A percentile compares a stretch with the other conserved stretches of the same genome.
Evolutionary conservation across 192 early-diverging fungal species (phyloP).

Genomic region (Backusella liffmaniae): DNA sequence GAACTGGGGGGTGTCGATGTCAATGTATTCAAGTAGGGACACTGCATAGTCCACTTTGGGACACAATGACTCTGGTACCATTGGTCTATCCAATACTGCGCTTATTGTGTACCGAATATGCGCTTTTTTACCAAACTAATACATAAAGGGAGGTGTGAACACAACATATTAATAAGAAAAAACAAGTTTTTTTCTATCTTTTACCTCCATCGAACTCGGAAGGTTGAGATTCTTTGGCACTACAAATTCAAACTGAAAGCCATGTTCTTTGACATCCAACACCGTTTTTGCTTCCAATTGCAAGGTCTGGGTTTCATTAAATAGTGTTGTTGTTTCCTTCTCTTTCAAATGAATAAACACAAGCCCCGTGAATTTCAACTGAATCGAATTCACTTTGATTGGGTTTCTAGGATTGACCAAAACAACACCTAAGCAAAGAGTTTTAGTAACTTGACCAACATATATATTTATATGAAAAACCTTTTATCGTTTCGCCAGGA

Average conservation of each 20-base stretch:
- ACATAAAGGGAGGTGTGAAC: background rate
- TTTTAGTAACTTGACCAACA: background rate
- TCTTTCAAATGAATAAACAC: slow-evolving; percentile 29
- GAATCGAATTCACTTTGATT: slow-evolving; percentile 32
- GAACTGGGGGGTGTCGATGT: slow-evolving; percentile 23
- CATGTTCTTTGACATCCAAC: slow-evolving; percentile 30
- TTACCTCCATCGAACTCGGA: slow-evolving; percentile 39
- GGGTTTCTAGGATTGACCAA: slow-evolving; percentile 28
- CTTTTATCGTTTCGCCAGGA: slow-evolving; percentile 37
- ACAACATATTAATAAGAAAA: background rate
- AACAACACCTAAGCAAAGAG: slow-evolving; percentile 21
- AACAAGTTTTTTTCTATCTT: too few relatives aligned
- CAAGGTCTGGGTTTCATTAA: slow-evolving; percentile 13
- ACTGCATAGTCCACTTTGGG: slow-evolving; percentile 26
- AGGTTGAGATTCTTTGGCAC: slow-evolving; percentile 31
- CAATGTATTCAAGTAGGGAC: slow-evolving; percentile 36
- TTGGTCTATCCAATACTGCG: slow-evolving; percentile 24
- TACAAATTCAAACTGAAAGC: slow-evolving; percentile 35
- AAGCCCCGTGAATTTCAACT: slow-evolving; percentile 33
- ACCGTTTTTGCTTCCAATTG: slow-evolving; percentile 4
- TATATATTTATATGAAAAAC: background rate
- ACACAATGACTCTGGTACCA: slow-evolving; percentile 21
- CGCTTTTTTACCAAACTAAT: slow-evolving; percentile 31
- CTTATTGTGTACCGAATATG: slow-evolving; percentile 30
- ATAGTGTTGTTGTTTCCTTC: slow-evolving; percentile 25